Evolutionary conservation across 768 basidiomycete species (phyloP).

Genomic region (Omphalotus guepiniiformis): DNA sequence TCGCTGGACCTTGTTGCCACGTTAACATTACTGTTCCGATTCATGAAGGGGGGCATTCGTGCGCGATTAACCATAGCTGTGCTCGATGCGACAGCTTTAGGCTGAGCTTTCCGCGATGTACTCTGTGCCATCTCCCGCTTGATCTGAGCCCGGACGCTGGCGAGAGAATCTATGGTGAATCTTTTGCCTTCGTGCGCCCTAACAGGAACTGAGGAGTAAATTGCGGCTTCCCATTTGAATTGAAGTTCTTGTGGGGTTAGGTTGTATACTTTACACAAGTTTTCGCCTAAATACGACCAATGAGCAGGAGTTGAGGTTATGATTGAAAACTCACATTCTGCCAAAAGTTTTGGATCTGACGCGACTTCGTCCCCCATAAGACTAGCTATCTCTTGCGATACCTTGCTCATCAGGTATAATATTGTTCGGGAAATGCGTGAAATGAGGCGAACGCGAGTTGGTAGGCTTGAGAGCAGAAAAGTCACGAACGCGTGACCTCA

Average conservation of each 20-base stretch:
- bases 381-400: conserved; percentile 22
- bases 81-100: conserved; percentile 24
- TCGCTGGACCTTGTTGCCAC: conserved; percentile 10
- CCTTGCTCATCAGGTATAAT: conserved; percentile 11
- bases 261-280: conserved; percentile 61
- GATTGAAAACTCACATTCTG: conserved; percentile 43
- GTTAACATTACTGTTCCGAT: conserved; percentile 3
- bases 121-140: conserved; percentile 38
- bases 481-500: too few relatives aligned
- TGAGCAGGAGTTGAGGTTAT: background rate
- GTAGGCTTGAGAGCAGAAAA: too few relatives aligned
- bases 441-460: too few relatives aligned
- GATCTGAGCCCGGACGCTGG: conserved; percentile 43
- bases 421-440: conserved; percentile 15
- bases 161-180: conserved; percentile 46
- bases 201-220: conserved; percentile 23
- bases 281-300: conserved; percentile 41
- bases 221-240: conserved; percentile 69
- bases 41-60: conserved; percentile 23
- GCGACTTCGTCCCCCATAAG: conserved; percentile 22
- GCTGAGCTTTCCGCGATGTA: conserved; percentile 27
- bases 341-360: conserved; percentile 39
- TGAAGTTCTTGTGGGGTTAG: conserved; percentile 47
- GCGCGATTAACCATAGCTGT: conserved; percentile 31
- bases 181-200: conserved; percentile 29